Percentiles rank a stretch among this genome's conserved stretches.
Conservation (phyloP, 805 yeast species). For the Hanseniaspora osmophila region DNA sequence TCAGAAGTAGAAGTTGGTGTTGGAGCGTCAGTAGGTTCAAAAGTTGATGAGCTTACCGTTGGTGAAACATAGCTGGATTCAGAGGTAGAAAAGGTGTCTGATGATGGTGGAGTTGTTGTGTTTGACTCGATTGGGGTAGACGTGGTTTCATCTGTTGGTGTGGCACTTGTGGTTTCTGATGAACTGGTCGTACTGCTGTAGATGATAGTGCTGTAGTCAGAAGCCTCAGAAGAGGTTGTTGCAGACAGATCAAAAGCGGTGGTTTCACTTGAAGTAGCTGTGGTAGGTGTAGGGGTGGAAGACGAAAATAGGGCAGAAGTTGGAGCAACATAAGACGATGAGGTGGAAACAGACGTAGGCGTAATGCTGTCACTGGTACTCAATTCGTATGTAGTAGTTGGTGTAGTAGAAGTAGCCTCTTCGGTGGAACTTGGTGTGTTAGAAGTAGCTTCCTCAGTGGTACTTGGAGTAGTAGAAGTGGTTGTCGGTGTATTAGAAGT, state of each 20-base stretch:
- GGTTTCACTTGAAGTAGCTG: slow-evolving; percentile 1
- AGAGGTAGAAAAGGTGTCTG: slow-evolving; percentile 1
- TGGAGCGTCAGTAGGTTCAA: slow-evolving; percentile 2
- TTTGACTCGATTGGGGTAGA: slow-evolving; percentile 6
- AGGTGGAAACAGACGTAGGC: slow-evolving; percentile 8
- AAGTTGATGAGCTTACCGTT: neutral
- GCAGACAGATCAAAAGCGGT: too few species aligned
- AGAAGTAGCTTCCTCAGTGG: slow-evolving; percentile 8
- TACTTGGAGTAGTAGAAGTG: slow-evolving; percentile 6
- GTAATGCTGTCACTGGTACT: slow-evolving; percentile 4
- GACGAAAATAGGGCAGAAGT: slow-evolving; percentile 12
- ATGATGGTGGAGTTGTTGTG: neutral
- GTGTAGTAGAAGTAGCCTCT: slow-evolving; percentile 16
- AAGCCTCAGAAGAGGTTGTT: too few species aligned
- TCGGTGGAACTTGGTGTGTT: slow-evolving; percentile 21
- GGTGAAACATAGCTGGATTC: neutral
- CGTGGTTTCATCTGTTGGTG: slow-evolving; percentile 16
- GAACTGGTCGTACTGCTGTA: slow-evolving; percentile 7
- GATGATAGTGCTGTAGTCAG: slow-evolving; percentile 3
- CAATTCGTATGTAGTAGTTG: slow-evolving; percentile 12
- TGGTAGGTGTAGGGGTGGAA: slow-evolving; percentile 8
- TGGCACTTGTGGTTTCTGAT: slow-evolving; percentile 6
- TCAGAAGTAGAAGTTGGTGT: slow-evolving; percentile 11
- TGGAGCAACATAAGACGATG: slow-evolving; percentile 22
- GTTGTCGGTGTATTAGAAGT: slow-evolving; percentile 2